A percentile compares a stretch with the other conserved stretches of the same genome.
These are phyloP conservation scores for Suhomyces pyralidae DNA, from an alignment of 805 yeast species.

Conservation along the genomic window DNA sequence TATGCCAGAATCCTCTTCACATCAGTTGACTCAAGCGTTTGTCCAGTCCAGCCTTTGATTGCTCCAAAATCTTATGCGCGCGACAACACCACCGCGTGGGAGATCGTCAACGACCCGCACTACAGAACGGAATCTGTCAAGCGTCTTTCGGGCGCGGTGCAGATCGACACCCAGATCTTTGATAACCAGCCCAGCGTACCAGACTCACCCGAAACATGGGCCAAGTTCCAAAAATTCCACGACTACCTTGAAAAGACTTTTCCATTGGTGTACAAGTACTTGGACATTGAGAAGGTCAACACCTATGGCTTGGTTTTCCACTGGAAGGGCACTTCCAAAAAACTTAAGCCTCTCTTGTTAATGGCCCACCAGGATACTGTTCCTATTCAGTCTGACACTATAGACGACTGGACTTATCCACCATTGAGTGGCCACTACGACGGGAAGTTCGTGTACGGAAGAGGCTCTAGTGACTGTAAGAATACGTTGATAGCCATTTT, in stretches of 20 bases:
- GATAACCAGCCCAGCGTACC: slow-evolving; percentile 52
- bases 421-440: slow-evolving; percentile 64
- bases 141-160: slow-evolving; percentile 56
- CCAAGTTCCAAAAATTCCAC: slow-evolving; percentile 43
- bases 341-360: slow-evolving; percentile 66
- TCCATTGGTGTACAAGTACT: slow-evolving; percentile 49
- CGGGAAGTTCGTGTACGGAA: slow-evolving; percentile 65
- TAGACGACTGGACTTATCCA: slow-evolving; percentile 58
- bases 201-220: slow-evolving; percentile 52
- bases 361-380: slow-evolving; percentile 83
- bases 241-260: slow-evolving; percentile 50
- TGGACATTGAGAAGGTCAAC: slow-evolving; percentile 55
- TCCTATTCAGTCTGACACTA: slow-evolving; percentile 62
- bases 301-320: slow-evolving; percentile 61
- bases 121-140: slow-evolving; percentile 35
- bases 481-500: slow-evolving; percentile 61
- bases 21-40: slow-evolving; percentile 15
- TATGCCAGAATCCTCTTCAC: slow-evolving; percentile 15
- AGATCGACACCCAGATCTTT: slow-evolving; percentile 59
- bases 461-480: slow-evolving; percentile 79
- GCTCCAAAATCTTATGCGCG: slow-evolving; percentile 25
- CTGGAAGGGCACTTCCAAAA: slow-evolving; percentile 50
- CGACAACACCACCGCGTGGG: slow-evolving; percentile 31
- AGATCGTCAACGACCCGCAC: slow-evolving; percentile 22
- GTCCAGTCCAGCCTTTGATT: slow-evolving; percentile 24